Evolutionary conservation across 164 flowering plant genomes (phyloP).

Genomic region (Piper betle): DNA sequence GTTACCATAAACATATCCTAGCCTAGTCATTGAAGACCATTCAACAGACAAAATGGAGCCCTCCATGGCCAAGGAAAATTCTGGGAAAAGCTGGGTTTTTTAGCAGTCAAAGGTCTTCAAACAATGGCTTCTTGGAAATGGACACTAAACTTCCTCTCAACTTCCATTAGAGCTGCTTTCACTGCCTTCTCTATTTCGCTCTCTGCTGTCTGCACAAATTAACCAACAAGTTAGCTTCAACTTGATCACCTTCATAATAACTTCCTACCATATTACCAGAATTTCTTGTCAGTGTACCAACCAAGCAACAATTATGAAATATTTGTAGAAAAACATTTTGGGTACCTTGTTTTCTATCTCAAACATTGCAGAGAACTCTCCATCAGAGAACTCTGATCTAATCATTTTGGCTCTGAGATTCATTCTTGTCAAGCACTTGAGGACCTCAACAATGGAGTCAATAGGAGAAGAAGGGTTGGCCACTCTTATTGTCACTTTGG

Average conservation of each 20-base stretch:
- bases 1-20: no score
- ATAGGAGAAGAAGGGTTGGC: constrained; percentile 22
- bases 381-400: constrained; percentile 14
- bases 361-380: constrained; percentile 18
- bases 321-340: not conserved
- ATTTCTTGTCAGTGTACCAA: not conserved
- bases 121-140: not conserved
- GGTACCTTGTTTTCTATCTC: constrained; percentile 22
- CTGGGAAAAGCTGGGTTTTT: no score
- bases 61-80: no score
- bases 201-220: not conserved
- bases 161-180: not conserved
- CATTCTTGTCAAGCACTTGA: constrained; percentile 23
- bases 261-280: not conserved
- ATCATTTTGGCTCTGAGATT: constrained; percentile 15
- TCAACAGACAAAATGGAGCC: no score
- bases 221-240: not conserved
- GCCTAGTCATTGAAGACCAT: no score
- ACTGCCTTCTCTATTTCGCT: not conserved
- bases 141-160: not conserved
- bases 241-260: not conserved
- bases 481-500: constrained; percentile 16
- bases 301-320: not conserved
- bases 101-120: not conserved
- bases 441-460: constrained; percentile 30